Evolutionary conservation across 257 asterid species (phyloP), one percentile per base, ranked within the genome.

Genomic region (Hygrophila difformis): DNA sequence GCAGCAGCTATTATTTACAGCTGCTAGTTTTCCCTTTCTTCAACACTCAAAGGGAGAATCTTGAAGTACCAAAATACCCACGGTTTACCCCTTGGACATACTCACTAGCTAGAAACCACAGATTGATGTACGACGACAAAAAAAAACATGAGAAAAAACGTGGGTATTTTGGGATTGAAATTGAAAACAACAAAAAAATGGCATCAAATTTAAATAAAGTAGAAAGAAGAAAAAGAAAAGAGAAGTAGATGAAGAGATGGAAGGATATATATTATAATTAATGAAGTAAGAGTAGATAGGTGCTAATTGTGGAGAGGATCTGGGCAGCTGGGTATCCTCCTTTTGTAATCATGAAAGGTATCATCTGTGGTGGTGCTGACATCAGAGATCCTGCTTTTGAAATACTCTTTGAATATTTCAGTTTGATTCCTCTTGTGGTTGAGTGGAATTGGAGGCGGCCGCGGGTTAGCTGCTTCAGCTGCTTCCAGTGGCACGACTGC

Each of bases 221-320:
- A 33, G 17, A 19, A 16, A 51, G 26, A 22, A 42, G 42, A 33
- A 44, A 63, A 40, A 47, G 67, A 61, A 55, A n/a, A n/a, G n/a
- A n/a, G n/a, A n/a, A n/a, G n/a, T n/a, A n/a, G n/a, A n/a, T n/a
- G n/a, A n/a, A n/a, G n/a, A n/a, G n/a, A n/a, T n/a, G n/a, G n/a
- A n/a, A n/a, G n/a, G n/a, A n/a, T n/a, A n/a, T n/a, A n/a, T n/a
- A n/a, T n/a, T n/a, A n/a, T n/a, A n/a, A n/a, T n/a, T n/a, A n/a
- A n/a, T n/a, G n/a, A n/a, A n/a, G n/a, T n/a, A n/a, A n/a, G n/a
- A n/a, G n/a, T n/a, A n/a, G n/a, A n/a, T n/a, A n/a, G 35, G 5
- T n/a, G n/a, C 66, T 76, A 62, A 77, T 83, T 87, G 56, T 87
- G 96, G 21, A 87, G 94, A 61, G 91, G 84, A 83, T 87, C 96